Evolutionary conservation across 2,329 filamentous ascomycete genomes (phyloP), one percentile per base, ranked within the genome.

Genomic region (Xylariaceae sp.): DNA sequence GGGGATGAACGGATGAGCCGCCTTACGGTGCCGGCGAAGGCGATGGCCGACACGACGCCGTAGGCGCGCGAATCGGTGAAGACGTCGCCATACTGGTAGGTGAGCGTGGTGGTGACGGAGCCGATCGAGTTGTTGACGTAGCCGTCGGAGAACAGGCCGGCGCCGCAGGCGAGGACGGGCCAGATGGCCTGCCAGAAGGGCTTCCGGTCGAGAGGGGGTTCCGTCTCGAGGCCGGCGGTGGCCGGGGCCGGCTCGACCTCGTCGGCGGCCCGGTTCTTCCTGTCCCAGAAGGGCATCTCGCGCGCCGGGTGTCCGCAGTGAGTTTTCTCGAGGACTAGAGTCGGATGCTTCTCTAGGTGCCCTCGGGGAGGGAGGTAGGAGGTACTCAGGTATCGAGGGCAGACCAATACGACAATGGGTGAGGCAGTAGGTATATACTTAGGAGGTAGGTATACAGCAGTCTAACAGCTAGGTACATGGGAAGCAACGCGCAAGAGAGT

Each of bases 121-220:
- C 89, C 87, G 47, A 94, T 94, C 5, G 16, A 16, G 51, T 85
- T 87, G 61, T 94, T 93, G 54, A 94, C 75, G 58, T 94, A 94
- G 12, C 89, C 89, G 58, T 94, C 89, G 16, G 82, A 88, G 60
- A 94, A 94, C 2, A 94, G 70, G 50, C 89, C 89, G 32, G 88
- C 84, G 44, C 89, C 89, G 52, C 87, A 94, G 27, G 88, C 88
- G 47, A 94, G 80, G 1, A 87, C 83, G 11, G 88, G 86, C 70
- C 73, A 52, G 14, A 65, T 56, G 5, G 49, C 46, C 21, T 55
- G 43, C 32, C 37, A 35, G 36, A 57, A 57, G 2, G 52, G 51
- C 36, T 52, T 54, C 41, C 49, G 44, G 32, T 49, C 45, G 32
- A 51, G 46, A 10, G 47, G 40, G 15, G 43, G 49, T 5, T 5